Conservation (phyloP, 768 basidiomycete species). For the Wakefieldia striispora region DNA sequence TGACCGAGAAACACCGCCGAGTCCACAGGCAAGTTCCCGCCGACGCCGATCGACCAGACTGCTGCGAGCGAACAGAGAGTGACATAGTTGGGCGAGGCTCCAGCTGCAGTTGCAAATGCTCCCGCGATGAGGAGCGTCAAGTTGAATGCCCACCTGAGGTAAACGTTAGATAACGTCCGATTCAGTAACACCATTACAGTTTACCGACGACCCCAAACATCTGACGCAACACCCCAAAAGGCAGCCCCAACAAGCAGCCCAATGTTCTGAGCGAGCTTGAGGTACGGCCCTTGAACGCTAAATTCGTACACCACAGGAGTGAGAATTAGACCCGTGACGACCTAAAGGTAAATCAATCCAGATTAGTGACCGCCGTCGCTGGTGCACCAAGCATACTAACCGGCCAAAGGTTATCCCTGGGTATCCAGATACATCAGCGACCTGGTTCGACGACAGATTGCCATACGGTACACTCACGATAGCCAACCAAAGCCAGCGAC, state of each 20-base stretch:
- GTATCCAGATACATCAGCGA: constrained; percentile 22
- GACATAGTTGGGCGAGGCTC: constrained; percentile 52
- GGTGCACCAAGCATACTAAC: constrained; percentile 35
- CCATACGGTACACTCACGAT: constrained; percentile 44
- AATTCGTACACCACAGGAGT: constrained; percentile 66
- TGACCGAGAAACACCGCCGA: constrained; percentile 72
- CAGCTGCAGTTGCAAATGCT: constrained; percentile 62
- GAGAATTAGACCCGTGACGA: constrained; percentile 66
- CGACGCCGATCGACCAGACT: constrained; percentile 65
- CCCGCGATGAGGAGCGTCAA: constrained; percentile 67
- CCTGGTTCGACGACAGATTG: neutral
- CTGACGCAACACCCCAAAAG: constrained; percentile 67
- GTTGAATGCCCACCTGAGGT: constrained; percentile 61
- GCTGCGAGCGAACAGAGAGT: constrained; percentile 53
- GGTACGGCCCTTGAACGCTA: constrained; percentile 53
- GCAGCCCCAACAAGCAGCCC: constrained; percentile 68
- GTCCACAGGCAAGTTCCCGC: constrained; percentile 74
- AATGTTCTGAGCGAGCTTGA: constrained; percentile 69
- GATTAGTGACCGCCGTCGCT: neutral
- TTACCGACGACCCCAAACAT: constrained; percentile 70
- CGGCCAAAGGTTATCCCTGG: constrained; percentile 69
- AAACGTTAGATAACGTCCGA: constrained; percentile 6
- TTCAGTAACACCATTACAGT: neutral
- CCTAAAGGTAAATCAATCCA: constrained; percentile 31
- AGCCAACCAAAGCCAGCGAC: constrained; percentile 78